Evolutionary conservation across 495 filamentous ascomycete species (phyloP).

Genomic region (Lineolata rhizophorae): DNA sequence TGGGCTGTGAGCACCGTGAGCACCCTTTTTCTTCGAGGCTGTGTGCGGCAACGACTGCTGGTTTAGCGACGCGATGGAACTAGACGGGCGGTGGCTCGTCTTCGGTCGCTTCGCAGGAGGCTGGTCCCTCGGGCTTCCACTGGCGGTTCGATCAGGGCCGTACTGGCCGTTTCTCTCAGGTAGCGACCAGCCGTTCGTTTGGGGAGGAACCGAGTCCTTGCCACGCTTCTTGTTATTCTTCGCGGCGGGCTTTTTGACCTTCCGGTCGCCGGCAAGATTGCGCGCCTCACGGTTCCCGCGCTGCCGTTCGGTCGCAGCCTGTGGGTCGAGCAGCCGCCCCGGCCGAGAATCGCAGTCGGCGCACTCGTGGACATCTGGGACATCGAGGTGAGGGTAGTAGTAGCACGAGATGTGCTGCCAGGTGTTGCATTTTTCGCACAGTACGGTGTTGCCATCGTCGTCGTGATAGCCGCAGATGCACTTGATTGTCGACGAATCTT

Average conservation of each 20-base stretch:
- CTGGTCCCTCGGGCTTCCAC: constrained; percentile 34
- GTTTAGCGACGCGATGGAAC: constrained; percentile 39
- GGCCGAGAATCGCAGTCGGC: constrained; percentile 58
- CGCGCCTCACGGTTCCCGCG: constrained; percentile 35
- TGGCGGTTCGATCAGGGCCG: constrained; percentile 18
- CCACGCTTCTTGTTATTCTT: constrained; percentile 32
- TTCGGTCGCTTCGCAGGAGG: constrained; percentile 51
- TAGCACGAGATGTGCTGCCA: constrained; percentile 98
- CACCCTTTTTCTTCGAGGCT: constrained; percentile 10
- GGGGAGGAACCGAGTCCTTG: constrained; percentile 35
- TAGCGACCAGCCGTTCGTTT: constrained; percentile 20
- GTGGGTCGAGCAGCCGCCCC: constrained; percentile 30
- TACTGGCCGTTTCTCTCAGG: constrained; percentile 14
- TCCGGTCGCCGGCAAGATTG: constrained; percentile 30
- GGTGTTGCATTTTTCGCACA: constrained; percentile 84
- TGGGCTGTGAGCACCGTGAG: constrained; percentile 28
- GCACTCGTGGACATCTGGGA: constrained; percentile 72
- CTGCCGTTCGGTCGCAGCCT: constrained; percentile 48
- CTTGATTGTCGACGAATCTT: constrained; percentile 90
- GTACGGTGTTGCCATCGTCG: constrained; percentile 94
- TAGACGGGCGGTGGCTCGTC: constrained; percentile 45
- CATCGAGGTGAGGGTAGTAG: constrained; percentile 43
- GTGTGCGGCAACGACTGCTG: constrained; percentile 19
- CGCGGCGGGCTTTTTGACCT: constrained; percentile 23
- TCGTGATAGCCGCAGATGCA: constrained; percentile 84